Base-by-base conservation (phyloP, 257 asterid species). In the Solanum sejunctum region DNA sequence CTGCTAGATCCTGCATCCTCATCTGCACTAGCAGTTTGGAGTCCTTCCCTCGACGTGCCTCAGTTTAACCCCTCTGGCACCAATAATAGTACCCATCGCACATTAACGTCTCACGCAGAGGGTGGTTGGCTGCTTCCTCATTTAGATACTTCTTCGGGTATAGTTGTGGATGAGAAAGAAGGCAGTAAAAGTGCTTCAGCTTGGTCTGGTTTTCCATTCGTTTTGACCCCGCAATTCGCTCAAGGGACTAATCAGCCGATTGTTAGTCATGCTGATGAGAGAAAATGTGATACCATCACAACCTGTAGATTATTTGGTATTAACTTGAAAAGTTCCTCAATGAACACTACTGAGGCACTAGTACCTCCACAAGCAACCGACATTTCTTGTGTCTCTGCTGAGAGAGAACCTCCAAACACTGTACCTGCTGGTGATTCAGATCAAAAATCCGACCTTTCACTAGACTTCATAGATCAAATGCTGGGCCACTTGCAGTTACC, bases 221-320 rank as follows among this genome's bases (percentile, higher is more conserved):
- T 71, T 80, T 88, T 91, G 21, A 84, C 89, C 69, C 85, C 88
- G 20, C 85, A 83, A 72, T 78, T 84, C 20, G 89, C 86, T 47
- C 87, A 85, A 21, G 88, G 88, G 78, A 85, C 88, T 41, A 86
- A 84, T 80, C 84, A 89, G 88, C 86, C 71, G 12, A 21, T 15
- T 2, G 85, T 92, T 86, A 84, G 84, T 70, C 86, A n/a, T 57
- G 82, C 75, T 60, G 94, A 87, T 61, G 89, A 82, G 72, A 91
- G 87, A 88, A 92, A 93, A 84, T 61, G 91, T 11, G 96, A 92
- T 23, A 80, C 84, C 77, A 82, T 85, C 83, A 86, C 89, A 45
- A 85, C 94, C 17, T 92, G 96, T 85, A 89, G 97, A 58, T 88
- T 97, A 89, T 95, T 97, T 83, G 99, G 99, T 87, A 84, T 97